Percentiles rank a stretch among this genome's conserved stretches.
Evolutionary conservation across 179 eudicot genomes (phyloP).

Genomic region (Vitellaria paradoxa): DNA sequence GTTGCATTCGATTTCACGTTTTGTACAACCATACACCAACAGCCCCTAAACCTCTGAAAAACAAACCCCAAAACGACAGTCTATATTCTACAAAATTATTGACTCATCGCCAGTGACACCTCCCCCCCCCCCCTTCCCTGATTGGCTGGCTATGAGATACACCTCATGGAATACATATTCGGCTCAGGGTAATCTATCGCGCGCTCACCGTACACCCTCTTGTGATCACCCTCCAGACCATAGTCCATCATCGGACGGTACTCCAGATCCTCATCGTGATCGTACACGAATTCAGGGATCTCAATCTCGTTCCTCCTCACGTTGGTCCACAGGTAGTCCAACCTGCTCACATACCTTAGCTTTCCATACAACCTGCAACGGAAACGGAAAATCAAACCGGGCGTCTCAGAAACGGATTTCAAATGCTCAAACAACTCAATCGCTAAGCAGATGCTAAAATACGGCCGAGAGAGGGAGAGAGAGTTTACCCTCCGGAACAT

Average conservation of each 20-base stretch:
- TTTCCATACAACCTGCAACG: conserved; percentile 50
- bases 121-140: too few relatives aligned
- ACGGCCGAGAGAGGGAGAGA: neutral
- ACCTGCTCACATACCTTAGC: conserved; percentile 50
- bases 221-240: conserved; percentile 67
- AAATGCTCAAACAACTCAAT: neutral
- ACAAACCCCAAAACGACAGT: neutral
- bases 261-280: conserved; percentile 68
- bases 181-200: conserved; percentile 41
- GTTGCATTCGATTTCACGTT: too few relatives aligned
- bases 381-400: neutral
- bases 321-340: conserved; percentile 65
- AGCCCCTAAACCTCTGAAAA: too few relatives aligned
- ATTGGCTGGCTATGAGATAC: conserved; percentile 38
- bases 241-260: conserved; percentile 67
- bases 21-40: too few relatives aligned
- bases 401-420: neutral
- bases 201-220: conserved; percentile 54
- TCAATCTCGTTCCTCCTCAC: conserved; percentile 49
- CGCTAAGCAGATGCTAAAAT: conserved; percentile 7
- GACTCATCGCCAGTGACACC: neutral
- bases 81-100: neutral
- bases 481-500: conserved; percentile 50
- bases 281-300: conserved; percentile 53
- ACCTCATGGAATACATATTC: conserved; percentile 48